Percentiles rank a stretch among this genome's conserved stretches.
phyloP scores from a whole-genome alignment of 2,329 filamentous ascomycete species.

The Claviceps sp. region DNA sequence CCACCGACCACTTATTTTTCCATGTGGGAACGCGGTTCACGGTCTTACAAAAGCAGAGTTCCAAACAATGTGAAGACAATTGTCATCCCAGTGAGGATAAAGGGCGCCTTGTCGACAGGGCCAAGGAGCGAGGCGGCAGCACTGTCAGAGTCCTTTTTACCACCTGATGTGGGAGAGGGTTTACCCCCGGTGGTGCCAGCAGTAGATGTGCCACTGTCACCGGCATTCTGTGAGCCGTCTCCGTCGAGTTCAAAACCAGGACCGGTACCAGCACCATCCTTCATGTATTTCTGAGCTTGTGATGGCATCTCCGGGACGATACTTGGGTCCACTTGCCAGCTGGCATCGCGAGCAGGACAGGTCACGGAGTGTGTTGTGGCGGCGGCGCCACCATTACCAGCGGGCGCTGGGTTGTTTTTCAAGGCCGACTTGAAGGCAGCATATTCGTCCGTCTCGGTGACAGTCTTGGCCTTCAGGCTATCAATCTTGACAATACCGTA shows the following conservation, averaged over 20 bases:
- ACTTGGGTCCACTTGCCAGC: slow-evolving; percentile 39
- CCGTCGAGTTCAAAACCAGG: slow-evolving; percentile 39
- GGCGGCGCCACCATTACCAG: slow-evolving; percentile 35
- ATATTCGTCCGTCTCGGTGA: slow-evolving; percentile 50
- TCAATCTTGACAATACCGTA: slow-evolving; percentile 69
- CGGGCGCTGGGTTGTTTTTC: slow-evolving; percentile 33
- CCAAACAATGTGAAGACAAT: slow-evolving; percentile 26
- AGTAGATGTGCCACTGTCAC: slow-evolving; percentile 32
- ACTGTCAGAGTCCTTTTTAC: slow-evolving; percentile 14
- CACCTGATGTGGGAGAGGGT: slow-evolving; percentile 15
- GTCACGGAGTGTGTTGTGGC: slow-evolving; percentile 30
- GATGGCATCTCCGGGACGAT: slow-evolving; percentile 38
- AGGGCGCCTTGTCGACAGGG: slow-evolving; percentile 17
- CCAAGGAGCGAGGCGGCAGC: slow-evolving; percentile 17
- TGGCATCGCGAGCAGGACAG: slow-evolving; percentile 35
- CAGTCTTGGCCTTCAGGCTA: slow-evolving; percentile 37
- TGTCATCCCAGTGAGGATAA: slow-evolving; percentile 22
- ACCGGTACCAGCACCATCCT: slow-evolving; percentile 36
- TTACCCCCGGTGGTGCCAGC: slow-evolving; percentile 23
- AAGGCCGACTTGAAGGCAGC: slow-evolving; percentile 35
- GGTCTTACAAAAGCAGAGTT: slow-evolving; percentile 26
- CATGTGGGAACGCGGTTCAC: neutral
- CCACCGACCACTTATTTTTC: neutral
- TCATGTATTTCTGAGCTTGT: slow-evolving; percentile 39
- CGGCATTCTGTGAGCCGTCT: slow-evolving; percentile 39